Percentiles rank a stretch among this genome's conserved stretches.
Evolutionary conservation across 768 basidiomycete genomes (phyloP).

Genomic region (Lentinula edodes): DNA sequence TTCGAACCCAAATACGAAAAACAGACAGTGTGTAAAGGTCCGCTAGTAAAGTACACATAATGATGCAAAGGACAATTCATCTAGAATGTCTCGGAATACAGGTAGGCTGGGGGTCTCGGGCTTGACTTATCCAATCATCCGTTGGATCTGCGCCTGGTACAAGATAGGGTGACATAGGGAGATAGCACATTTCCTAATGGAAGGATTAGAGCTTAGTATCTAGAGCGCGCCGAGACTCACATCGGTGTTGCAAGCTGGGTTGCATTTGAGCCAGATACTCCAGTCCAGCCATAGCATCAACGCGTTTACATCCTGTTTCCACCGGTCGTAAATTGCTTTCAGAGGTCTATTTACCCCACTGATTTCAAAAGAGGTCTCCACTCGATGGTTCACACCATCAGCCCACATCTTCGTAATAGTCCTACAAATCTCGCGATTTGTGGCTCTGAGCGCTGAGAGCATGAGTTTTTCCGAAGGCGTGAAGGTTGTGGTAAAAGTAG

Average conservation of each 20-base stretch:
- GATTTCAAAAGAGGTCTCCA: not conserved
- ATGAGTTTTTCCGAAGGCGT: slow-evolving; percentile 15
- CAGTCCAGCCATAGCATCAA: slow-evolving; percentile 4
- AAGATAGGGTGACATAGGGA: slow-evolving; percentile 1
- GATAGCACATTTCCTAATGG: slow-evolving; percentile 4
- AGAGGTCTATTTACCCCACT: not conserved
- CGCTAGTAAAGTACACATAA: no score
- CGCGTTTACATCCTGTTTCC: not conserved
- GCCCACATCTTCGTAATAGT: slow-evolving; percentile 14
- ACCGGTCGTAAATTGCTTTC: not conserved
- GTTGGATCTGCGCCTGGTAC: not conserved
- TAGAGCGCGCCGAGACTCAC: not conserved
- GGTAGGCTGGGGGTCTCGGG: not conserved
- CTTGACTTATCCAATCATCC: not conserved
- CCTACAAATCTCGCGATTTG: slow-evolving; percentile 18
- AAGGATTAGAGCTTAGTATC: not conserved
- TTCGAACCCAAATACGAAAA: no score
- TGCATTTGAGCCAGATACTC: slow-evolving; percentile 3
- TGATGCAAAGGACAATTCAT: not conserved
- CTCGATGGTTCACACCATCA: slow-evolving; percentile 10
- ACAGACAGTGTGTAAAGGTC: no score
- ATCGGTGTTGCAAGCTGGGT: not conserved
- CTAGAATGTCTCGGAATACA: not conserved
- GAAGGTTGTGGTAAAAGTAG: not conserved
- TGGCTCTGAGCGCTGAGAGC: slow-evolving; percentile 12